Evolutionary conservation across 2,329 filamentous ascomycete species (phyloP).

Genomic region (Ceratocystis variospora): DNA sequence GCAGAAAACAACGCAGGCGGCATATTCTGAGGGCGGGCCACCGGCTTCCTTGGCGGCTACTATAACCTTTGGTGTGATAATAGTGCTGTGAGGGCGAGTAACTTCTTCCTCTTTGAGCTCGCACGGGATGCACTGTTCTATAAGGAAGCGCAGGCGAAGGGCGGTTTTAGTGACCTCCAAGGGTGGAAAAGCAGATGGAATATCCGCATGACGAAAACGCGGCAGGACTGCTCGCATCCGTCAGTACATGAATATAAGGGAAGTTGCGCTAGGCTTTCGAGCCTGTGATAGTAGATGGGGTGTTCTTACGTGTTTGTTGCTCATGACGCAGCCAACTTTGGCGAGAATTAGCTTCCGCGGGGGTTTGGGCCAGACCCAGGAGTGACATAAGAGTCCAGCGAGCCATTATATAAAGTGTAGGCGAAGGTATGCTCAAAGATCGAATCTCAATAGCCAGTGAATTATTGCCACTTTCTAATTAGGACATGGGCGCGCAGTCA

Average conservation of each 20-base stretch:
- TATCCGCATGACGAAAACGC: slow-evolving; percentile 37
- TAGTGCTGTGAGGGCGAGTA: slow-evolving; percentile 65
- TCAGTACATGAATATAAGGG: not conserved
- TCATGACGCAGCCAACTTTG: slow-evolving; percentile 10
- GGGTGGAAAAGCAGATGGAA: slow-evolving; percentile 56
- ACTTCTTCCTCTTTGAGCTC: slow-evolving; percentile 67
- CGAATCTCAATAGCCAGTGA: not conserved
- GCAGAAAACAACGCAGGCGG: slow-evolving; percentile 70
- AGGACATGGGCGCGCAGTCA: not conserved
- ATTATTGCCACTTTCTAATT: not conserved
- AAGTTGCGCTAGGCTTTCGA: no score
- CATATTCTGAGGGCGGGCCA: slow-evolving; percentile 46
- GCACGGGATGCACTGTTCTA: slow-evolving; percentile 80
- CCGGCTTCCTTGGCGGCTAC: slow-evolving; percentile 71
- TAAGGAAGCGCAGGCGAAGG: slow-evolving; percentile 75
- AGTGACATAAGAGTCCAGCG: slow-evolving; percentile 15
- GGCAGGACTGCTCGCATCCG: slow-evolving; percentile 45
- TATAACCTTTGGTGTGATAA: slow-evolving; percentile 72
- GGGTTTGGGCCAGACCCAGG: slow-evolving; percentile 13
- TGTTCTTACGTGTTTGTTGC: slow-evolving; percentile 9
- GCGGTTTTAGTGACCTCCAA: slow-evolving; percentile 79
- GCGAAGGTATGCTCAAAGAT: not conserved
- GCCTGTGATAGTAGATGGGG: not conserved
- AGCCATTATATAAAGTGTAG: not conserved
- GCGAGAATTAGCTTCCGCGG: not conserved